Percentiles rank a stretch among this genome's conserved stretches.
These are phyloP conservation scores for Clitopilus hobsonii DNA, from an alignment of 768 basidiomycete genomes.

Conservation along the genomic window DNA sequence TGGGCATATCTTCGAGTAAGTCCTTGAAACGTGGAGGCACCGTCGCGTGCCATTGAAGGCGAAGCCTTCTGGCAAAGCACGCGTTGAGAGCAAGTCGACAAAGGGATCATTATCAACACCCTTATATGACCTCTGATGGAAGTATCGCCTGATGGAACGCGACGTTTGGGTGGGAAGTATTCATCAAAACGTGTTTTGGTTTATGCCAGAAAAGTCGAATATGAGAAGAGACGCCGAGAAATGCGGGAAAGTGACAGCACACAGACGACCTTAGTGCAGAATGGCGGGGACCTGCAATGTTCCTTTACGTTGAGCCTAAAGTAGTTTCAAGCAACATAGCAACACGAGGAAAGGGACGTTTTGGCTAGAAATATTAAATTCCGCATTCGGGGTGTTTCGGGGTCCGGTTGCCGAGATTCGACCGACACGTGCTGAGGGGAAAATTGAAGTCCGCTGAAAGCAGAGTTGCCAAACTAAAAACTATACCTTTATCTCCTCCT, in stretches of 20 bases:
- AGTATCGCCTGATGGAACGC: neutral
- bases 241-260: neutral
- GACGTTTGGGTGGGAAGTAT: neutral
- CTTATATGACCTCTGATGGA: neutral
- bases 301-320: neutral
- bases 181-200: conserved; percentile 1
- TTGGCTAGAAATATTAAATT: neutral
- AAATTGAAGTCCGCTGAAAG: conserved; percentile 1
- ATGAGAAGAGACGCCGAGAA: neutral
- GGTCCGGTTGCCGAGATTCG: neutral
- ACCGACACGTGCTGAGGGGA: neutral
- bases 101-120: neutral
- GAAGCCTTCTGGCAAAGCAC: neutral
- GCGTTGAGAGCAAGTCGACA: neutral
- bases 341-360: neutral
- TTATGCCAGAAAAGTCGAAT: neutral
- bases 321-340: neutral
- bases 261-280: neutral
- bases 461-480: neutral
- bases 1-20: neutral
- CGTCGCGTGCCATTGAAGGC: neutral
- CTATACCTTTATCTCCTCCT: neutral
- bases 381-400: neutral
- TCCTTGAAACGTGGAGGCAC: neutral
- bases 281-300: neutral